Conservation (phyloP, 441 rosid genomes). For the Adansonia gregorii region DNA sequence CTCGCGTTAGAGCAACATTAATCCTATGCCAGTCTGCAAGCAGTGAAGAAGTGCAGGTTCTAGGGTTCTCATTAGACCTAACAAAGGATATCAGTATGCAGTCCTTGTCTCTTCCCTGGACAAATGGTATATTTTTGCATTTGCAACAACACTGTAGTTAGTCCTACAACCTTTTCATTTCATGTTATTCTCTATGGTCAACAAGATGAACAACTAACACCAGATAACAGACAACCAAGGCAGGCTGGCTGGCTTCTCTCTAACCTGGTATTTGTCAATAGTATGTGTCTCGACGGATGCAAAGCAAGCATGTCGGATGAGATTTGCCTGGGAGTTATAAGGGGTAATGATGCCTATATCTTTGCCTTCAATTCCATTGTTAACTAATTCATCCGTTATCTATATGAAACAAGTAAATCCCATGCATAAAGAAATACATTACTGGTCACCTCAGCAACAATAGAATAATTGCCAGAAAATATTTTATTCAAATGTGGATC, state of each 20-base stretch:
- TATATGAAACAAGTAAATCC: slow-evolving; percentile 27
- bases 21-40: slow-evolving; percentile 98
- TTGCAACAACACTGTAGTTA: background rate
- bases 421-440: background rate
- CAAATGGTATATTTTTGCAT: background rate
- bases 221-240: background rate
- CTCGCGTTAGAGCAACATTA: slow-evolving; percentile 92
- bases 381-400: slow-evolving; percentile 66
- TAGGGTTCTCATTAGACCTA: slow-evolving; percentile 70
- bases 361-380: slow-evolving; percentile 64
- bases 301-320: slow-evolving; percentile 53
- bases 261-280: slow-evolving; percentile 96
- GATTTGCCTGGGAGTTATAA: slow-evolving; percentile 88
- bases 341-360: slow-evolving; percentile 96
- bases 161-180: background rate
- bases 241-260: slow-evolving; percentile 23
- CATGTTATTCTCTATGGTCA: background rate
- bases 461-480: background rate
- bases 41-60: slow-evolving; percentile 58
- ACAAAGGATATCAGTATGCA: slow-evolving; percentile 90
- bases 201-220: background rate
- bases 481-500: slow-evolving; percentile 5
- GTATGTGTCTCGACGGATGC: slow-evolving; percentile 86
- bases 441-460: background rate
- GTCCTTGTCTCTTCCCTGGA: slow-evolving; percentile 95